Evolutionary conservation across 2,329 filamentous ascomycete species (phyloP).

Genomic region (Xylaria polymorpha): DNA sequence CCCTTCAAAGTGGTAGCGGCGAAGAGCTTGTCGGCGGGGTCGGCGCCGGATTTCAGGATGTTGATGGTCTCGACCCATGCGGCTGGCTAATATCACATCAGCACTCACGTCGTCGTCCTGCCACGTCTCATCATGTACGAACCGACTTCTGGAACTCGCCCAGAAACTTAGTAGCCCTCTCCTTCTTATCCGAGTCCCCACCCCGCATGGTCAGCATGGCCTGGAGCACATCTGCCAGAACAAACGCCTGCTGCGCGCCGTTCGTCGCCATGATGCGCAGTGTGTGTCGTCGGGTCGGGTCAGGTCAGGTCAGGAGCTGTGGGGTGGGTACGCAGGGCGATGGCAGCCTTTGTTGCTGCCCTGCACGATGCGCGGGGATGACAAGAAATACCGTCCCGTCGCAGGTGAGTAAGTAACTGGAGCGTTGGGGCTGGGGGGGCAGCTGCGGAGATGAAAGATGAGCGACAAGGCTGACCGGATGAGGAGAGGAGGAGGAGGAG

Average conservation of each 20-base stretch:
- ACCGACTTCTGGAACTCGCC: slow-evolving; percentile 99
- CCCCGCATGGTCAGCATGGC: slow-evolving; percentile 94
- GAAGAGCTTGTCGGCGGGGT: slow-evolving; percentile 90
- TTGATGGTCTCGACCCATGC: slow-evolving; percentile 91
- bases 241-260: slow-evolving; percentile 76
- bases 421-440: background rate
- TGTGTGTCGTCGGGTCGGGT: slow-evolving; percentile 40
- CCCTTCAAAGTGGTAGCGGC: slow-evolving; percentile 97
- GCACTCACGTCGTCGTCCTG: slow-evolving; percentile 17
- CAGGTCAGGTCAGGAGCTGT: slow-evolving; percentile 43
- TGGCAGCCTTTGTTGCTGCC: slow-evolving; percentile 41
- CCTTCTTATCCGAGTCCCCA: slow-evolving; percentile 83
- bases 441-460: slow-evolving; percentile 27
- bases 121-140: slow-evolving; percentile 54
- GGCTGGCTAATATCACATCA: slow-evolving; percentile 72
- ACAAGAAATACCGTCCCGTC: slow-evolving; percentile 14
- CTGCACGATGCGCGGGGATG: slow-evolving; percentile 31
- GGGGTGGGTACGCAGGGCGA: slow-evolving; percentile 45
- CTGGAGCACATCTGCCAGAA: slow-evolving; percentile 79
- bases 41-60: slow-evolving; percentile 83
- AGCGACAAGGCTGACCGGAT: slow-evolving; percentile 26
- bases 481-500: slow-evolving; percentile 4
- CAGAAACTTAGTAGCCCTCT: slow-evolving; percentile 89
- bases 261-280: slow-evolving; percentile 72
- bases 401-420: background rate